phyloP scores from a whole-genome alignment of 2,329 filamentous ascomycete genomes.

The Exophiala aquamarina region DNA sequence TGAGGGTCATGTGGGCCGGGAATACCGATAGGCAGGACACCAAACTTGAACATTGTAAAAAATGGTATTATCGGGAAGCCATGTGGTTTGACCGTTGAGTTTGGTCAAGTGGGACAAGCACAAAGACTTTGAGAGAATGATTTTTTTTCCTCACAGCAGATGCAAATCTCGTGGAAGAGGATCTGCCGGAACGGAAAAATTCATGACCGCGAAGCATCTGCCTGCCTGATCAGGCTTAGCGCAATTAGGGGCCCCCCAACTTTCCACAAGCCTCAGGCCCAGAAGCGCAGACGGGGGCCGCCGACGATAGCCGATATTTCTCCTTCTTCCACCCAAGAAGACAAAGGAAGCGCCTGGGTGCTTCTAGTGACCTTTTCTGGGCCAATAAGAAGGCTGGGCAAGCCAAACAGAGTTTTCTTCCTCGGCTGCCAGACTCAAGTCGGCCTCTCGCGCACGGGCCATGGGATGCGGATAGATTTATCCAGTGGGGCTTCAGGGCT shows the following conservation, averaged over 20 bases:
- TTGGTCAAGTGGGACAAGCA: too few relatives aligned
- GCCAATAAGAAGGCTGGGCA: constrained; percentile 8
- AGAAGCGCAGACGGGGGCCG: constrained; percentile 1
- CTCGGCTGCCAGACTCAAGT: constrained; percentile 3
- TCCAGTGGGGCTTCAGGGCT: background rate
- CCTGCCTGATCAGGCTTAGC: background rate
- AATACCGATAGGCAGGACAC: too few relatives aligned
- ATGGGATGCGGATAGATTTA: background rate
- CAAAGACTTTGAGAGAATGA: too few relatives aligned
- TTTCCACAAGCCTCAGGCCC: background rate
- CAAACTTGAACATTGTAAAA: too few relatives aligned
- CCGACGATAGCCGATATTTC: constrained; percentile 7
- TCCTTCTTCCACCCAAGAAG: too few relatives aligned
- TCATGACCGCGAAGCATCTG: background rate
- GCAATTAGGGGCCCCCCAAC: background rate
- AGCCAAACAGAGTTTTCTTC: constrained; percentile 14
- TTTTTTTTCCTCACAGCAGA: too few relatives aligned
- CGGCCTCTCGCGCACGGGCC: background rate
- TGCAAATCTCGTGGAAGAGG: background rate
- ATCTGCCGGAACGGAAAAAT: background rate
- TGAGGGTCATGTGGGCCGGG: too few relatives aligned
- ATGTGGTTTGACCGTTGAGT: too few relatives aligned
- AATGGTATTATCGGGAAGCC: too few relatives aligned
- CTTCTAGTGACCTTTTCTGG: too few relatives aligned
- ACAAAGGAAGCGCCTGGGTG: too few relatives aligned